Base-by-base conservation (phyloP, 2,329 filamentous ascomycete species). In the Aspergillus novoparasiticus region DNA sequence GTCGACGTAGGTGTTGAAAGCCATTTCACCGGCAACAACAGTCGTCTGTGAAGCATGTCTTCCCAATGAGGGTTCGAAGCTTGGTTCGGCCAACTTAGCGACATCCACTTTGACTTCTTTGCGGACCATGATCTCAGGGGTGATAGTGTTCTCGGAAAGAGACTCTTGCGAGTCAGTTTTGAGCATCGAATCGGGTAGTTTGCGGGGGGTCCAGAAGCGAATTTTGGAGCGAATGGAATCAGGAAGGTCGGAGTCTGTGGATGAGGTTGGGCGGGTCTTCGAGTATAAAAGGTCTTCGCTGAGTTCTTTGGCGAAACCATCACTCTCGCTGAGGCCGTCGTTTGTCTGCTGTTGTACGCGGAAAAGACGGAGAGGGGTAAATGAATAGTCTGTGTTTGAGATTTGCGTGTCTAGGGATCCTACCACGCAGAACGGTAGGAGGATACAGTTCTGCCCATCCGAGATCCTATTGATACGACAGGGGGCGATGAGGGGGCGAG, bases 291-390 rank as follows among this genome's bases (percentile, higher is more conserved):
- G 83, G 65, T 91, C 89, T 64, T 85, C 83, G 69, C 88, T 85
- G 2, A 89, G 82, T 36, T 83, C 83, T 61, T 86, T 83, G 1
- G 84, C 82, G 69, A 92, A 91, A 2, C 82, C 83, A 5, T 86
- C 81, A 51, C 87, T 83, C 66, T 87, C 85, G 0, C 81, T 77
- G 36, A 83, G 81, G 63, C 82, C 82, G 32, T 83, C 80, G 68
- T 88, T 85, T 0, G 86, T 83, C 65, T 89, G 84, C 74, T 92
- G 90, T 62, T 89, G 87, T 9, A 85, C 80, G 67, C 86, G 87
- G 79, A 91, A 91, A 67, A 91, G 87, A 51, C 79, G 84, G 34
- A 91, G 78, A 0, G 89, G 88, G 1, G 85, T 81, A 66, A 90
- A 89, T 60, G 84, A 81, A 70, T 86, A 85, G 32, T 82, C 82